phyloP scores from a whole-genome alignment of 2,329 filamentous ascomycete species.

The Boeremia exigua region DNA sequence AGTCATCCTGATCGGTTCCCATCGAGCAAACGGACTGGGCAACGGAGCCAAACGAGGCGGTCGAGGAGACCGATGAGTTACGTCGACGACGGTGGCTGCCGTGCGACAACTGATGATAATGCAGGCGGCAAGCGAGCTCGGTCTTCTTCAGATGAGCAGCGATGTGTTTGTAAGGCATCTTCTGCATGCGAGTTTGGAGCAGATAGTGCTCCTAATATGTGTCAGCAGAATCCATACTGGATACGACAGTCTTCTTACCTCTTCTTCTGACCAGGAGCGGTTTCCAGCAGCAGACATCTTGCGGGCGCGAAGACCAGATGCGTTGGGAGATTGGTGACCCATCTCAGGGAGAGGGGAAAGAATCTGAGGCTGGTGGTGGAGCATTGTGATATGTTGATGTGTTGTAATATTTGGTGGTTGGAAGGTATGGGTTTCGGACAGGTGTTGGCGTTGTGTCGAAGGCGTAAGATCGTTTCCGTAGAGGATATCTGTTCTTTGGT shows the following conservation, averaged over 20 bases:
- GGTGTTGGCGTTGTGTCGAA: constrained; percentile 50
- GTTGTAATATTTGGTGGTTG: constrained; percentile 4
- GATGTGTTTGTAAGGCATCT: constrained; percentile 92
- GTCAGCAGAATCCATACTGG: constrained; percentile 21
- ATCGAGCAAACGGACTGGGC: constrained; percentile 48
- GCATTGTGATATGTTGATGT: constrained; percentile 30
- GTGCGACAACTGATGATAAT: constrained; percentile 85
- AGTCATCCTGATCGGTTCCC: constrained; percentile 44
- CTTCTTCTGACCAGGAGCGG: constrained; percentile 84
- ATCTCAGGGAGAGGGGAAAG: constrained; percentile 48
- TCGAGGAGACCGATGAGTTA: constrained; percentile 71
- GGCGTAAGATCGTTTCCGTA: constrained; percentile 35
- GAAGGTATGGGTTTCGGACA: constrained; percentile 1
- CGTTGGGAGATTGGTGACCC: constrained; percentile 36
- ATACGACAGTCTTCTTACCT: constrained; percentile 60
- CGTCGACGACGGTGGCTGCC: constrained; percentile 82
- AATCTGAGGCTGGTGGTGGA: constrained; percentile 48
- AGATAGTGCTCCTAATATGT: constrained; percentile 76
- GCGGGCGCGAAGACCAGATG: constrained; percentile 66
- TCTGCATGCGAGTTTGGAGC: constrained; percentile 81
- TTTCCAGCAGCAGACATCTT: constrained; percentile 76
- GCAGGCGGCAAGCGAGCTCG: constrained; percentile 83
- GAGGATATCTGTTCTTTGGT: constrained; percentile 56
- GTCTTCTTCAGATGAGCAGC: constrained; percentile 86
- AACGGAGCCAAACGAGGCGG: constrained; percentile 50